phyloP scores from a whole-genome alignment of 345 rosid species.

The Carallia brachiata region DNA sequence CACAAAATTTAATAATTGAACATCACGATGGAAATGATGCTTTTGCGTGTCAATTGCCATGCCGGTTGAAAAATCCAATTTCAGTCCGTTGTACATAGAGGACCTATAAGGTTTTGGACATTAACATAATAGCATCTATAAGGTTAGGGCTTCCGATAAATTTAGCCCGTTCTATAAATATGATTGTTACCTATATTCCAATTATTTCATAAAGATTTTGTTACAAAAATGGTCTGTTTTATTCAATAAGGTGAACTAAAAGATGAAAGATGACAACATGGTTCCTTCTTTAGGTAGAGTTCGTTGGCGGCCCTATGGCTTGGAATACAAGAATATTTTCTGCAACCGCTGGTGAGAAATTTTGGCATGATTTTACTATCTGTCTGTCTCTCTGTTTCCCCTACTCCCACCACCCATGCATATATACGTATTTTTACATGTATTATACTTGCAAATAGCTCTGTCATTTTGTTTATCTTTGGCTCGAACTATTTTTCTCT shows the following conservation, averaged over 20 bases:
- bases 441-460: background rate
- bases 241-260: background rate
- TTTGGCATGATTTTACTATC: background rate
- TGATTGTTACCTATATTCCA: background rate
- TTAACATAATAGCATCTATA: too few species aligned
- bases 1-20: too few species aligned
- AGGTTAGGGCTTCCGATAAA: too few species aligned
- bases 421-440: too few species aligned
- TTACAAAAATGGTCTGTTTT: background rate
- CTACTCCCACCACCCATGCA: too few species aligned
- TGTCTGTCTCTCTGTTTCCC: slow-evolving; percentile 1
- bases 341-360: slow-evolving; percentile 72
- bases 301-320: slow-evolving; percentile 95
- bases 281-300: slow-evolving; percentile 65
- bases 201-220: background rate
- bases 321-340: slow-evolving; percentile 87
- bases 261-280: slow-evolving; percentile 11
- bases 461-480: slow-evolving; percentile 4
- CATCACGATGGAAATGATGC: too few species aligned
- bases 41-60: too few species aligned
- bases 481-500: slow-evolving; percentile 20
- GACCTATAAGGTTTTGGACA: too few species aligned
- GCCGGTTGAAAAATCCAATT: too few species aligned
- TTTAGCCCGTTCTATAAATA: too few species aligned
- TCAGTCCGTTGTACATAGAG: too few species aligned